Base-by-base conservation (phyloP, 768 basidiomycete genomes). In the Candolleomyces aberdarensis region DNA sequence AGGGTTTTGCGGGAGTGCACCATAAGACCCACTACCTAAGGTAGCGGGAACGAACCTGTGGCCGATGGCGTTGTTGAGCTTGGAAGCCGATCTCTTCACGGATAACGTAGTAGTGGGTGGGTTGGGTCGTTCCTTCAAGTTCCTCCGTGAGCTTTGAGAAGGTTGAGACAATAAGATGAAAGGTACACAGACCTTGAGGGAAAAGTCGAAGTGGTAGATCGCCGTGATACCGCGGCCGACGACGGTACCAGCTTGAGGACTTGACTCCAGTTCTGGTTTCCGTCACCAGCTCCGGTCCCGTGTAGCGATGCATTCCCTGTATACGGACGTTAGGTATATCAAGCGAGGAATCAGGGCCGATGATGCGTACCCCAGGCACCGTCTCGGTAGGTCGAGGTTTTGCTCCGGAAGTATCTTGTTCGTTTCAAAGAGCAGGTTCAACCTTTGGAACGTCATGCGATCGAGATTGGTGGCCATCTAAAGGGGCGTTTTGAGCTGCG, bases 1-100 rank as follows among this genome's bases (percentile, higher is more conserved):
- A n/a, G n/a, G n/a, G n/a, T n/a, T n/a, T n/a, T n/a, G n/a, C n/a
- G n/a, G n/a, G n/a, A n/a, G n/a, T n/a, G n/a, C n/a, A n/a, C n/a
- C n/a, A n/a, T n/a, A n/a, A n/a, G n/a, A n/a, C n/a, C n/a, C n/a
- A n/a, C n/a, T n/a, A n/a, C n/a, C n/a, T n/a, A n/a, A n/a, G 3
- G 94, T 95, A 2, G 92, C 92, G 14, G 92, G 87, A 5, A 89
- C 90, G 66, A 91, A 96, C 70, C 90, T 80, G 71, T 92, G 93
- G 71, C 86, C 85, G 61, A 87, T 78, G 13, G 83, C 72, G 70
- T 93, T 87, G 19, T 89, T 87, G 51, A 91, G 79, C 36, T 6
- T 72, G 76, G 63, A 93, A 84, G 5, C 71, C 75, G 63, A 86
- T 88, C 69, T 93, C 89, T 70, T 94, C 92, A 67, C 92, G 87